These are phyloP conservation scores for Plasmopara viticola DNA, from an alignment of 352 stramenopile species.

Conservation along the genomic window DNA sequence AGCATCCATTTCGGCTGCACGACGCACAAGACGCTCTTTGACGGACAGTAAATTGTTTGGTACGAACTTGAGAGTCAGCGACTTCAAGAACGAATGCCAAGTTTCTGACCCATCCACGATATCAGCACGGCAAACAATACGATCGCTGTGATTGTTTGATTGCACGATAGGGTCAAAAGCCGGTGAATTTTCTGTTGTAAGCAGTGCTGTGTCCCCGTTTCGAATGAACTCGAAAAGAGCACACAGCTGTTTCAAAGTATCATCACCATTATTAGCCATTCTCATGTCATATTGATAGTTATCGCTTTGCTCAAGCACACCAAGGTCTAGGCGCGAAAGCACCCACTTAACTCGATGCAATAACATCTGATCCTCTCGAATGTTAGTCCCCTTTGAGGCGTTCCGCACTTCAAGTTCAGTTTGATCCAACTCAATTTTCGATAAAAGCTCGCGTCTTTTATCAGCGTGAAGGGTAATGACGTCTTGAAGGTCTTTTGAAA, in stretches of 20 bases:
- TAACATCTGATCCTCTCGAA: background rate
- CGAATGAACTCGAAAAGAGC: too few species aligned
- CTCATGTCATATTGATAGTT: constrained; percentile 13
- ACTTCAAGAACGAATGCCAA: constrained; percentile 59
- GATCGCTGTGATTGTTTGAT: constrained; percentile 4
- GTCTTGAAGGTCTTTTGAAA: constrained; percentile 58
- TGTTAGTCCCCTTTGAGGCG: constrained; percentile 4
- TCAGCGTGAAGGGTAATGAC: constrained; percentile 42
- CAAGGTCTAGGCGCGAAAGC: constrained; percentile 56
- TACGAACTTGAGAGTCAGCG: constrained; percentile 62
- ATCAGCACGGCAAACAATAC: constrained; percentile 28
- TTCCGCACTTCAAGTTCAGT: constrained; percentile 52
- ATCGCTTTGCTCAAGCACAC: constrained; percentile 10
- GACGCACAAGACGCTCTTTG: constrained; percentile 55
- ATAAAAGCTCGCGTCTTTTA: constrained; percentile 42
- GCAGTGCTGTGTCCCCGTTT: too few species aligned
- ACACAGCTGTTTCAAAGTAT: too few species aligned
- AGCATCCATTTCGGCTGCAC: constrained; percentile 37
- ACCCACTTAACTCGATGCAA: constrained; percentile 76
- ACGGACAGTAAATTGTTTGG: constrained; percentile 52
- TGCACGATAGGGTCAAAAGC: background rate
- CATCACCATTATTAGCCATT: too few species aligned
- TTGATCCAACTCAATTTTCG: constrained; percentile 47
- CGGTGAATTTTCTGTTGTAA: too few species aligned
- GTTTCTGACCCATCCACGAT: constrained; percentile 31